Evolutionary conservation across 169 alveolate genomes (phyloP), one percentile per base, ranked within the genome.

Genomic region (Plasmodium coatneyi): DNA sequence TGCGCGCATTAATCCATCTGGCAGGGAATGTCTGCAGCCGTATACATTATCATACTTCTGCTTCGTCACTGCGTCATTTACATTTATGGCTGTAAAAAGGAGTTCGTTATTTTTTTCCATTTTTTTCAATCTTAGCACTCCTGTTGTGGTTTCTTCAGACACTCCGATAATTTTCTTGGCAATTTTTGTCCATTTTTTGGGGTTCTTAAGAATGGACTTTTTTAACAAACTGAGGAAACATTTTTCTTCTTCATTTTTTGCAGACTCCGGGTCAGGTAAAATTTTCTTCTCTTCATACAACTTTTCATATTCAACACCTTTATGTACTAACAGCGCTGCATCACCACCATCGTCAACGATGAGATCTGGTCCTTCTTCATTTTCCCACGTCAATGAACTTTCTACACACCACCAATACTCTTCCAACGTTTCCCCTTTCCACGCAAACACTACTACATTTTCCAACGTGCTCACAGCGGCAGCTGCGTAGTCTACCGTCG

Each of bases 141-240:
- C 99, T 46, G 99, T 98, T 60, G 99, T 99, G 74, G 99, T 99
- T 95, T 99, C 99, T 96, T 99, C 99, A 71, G 99, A 97, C 78
- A 98, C 99, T 25, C 99, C 99, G 83, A 96, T 96, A 82, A 98
- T 95, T 78, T 95, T 92, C 81, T 95, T 96, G 5, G 99, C 98
- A 96, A 98, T 96, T 72, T 96, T 96, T 81, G 98, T 96, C 98
- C 99, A 99, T 96, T 97, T 97, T 91, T 90, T 96, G 92, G 97
- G 98, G 93, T 97, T 97, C 92, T 96, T 95, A 92, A 86, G 86
- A 80, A 97, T 94, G 82, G 96, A 96, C 94, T 98, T 97, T 97
- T 96, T 97, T 96, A 96, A 96, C 93, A 97, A 97, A 96, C 71
- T 96, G 22, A 94, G 70, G 93, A 96, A 94, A 84, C 97, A 92